Evolutionary conservation across 1,284 basidiomycete genomes (phyloP), one percentile per base, ranked within the genome.

Genomic region (Sutorius eximius): DNA sequence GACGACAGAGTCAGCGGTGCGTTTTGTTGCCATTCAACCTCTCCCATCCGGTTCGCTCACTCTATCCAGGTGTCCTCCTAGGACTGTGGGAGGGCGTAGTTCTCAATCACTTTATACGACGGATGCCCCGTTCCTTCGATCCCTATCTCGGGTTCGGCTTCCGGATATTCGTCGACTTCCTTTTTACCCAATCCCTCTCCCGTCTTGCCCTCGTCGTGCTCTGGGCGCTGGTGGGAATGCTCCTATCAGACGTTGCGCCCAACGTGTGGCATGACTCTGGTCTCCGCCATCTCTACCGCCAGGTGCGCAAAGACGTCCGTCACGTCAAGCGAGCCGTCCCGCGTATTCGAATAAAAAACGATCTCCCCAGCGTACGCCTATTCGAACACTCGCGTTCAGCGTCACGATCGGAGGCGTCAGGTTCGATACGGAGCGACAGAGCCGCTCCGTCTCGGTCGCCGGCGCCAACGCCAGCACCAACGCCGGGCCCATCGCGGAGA

Each of bases 71-170:
- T 15, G 81, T 82, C 12, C 77, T 89, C 56, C 74, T 89, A 49
- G 87, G 87, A 15, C 70, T 89, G 22, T 89, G 87, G 86, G 87
- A 89, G 70, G 87, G 87, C 43, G 78, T 87, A 22, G 81, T 89
- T 41, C 76, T 87, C 51, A 81, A 82, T 46, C 87, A 89, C 63
- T 89, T 88, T 67, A 68, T 86, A 57, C 77, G 78, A 57, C 86
- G 86, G 66, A 77, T 77, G 64, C 85, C 85, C 18, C 70, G 69
- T 49, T 69, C 67, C 5, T 70, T 63, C 45, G 84, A 87, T 67
- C 85, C 87, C 10, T 87, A 85, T 68, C 68, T 89, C 49, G 83
- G 79, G 18, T 81, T 82, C 55, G 81, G 71, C 22, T 80, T 86
- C 54, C 77, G 87, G 18, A 75, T 89, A 55, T 81, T 87, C 61